Conservation (phyloP, 495 filamentous ascomycete genomes). For the Talaromyces borbonicus region DNA sequence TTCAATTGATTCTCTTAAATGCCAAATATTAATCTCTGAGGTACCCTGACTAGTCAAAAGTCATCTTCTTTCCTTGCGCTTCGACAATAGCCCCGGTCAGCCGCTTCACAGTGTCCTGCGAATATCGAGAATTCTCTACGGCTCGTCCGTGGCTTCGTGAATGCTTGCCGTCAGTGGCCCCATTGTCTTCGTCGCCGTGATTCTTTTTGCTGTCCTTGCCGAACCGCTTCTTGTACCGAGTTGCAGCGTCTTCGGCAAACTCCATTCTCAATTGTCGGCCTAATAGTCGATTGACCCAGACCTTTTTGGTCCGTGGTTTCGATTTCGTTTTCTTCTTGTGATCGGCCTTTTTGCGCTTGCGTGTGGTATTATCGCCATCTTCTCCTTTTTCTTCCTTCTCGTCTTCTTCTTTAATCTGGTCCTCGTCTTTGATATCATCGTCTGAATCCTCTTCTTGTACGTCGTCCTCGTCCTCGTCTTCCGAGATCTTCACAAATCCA, state of each 20-base stretch:
- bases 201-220: conserved; percentile 52
- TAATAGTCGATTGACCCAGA: conserved; percentile 72
- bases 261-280: conserved; percentile 79
- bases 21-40: background rate
- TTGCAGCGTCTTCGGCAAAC: conserved; percentile 80
- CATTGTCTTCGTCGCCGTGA: conserved; percentile 14
- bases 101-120: conserved; percentile 39
- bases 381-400: conserved; percentile 42
- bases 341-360: conserved; percentile 46
- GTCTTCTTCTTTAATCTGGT: conserved; percentile 12
- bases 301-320: conserved; percentile 56
- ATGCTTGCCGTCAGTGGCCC: background rate
- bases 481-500: conserved; percentile 61
- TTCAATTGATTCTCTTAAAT: no score
- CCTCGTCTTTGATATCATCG: conserved; percentile 19
- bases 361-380: no score
- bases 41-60: conserved; percentile 73
- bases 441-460: conserved; percentile 35
- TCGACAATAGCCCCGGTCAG: conserved; percentile 71
- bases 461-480: conserved; percentile 52
- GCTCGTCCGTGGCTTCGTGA: conserved; percentile 3
- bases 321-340: conserved; percentile 31
- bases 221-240: conserved; percentile 86
- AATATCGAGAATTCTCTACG: conserved; percentile 20
- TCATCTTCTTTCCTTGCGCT: conserved; percentile 71